Base-by-base conservation (phyloP, 2,329 filamentous ascomycete species). In the Huntiella abstrusa region DNA sequence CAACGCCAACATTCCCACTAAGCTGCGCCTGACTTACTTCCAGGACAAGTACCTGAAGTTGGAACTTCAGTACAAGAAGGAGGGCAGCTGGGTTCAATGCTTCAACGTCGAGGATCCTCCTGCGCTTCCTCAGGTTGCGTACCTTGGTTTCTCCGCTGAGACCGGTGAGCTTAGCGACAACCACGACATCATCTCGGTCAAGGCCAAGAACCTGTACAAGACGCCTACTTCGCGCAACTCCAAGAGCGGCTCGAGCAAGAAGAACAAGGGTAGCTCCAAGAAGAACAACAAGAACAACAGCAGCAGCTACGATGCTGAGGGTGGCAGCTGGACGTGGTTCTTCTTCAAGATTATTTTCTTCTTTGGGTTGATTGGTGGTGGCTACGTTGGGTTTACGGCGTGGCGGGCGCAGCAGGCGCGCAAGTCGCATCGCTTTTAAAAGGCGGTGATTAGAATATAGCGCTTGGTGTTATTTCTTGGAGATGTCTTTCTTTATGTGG, bases 141-240 rank as follows among this genome's bases (percentile, higher is more conserved):
- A 84, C 60, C 74, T 84, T 19, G 80, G 79, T 49, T 84, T 84
- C 65, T 80, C 75, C 55, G 81, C 84, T 48, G 88, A 96, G 68
- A 96, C 91, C 12, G 91, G 91, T 58, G 88, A 98, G 67, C 75
- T 98, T 53, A 85, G 79, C 63, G 91, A 98, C 66, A 94, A 94
- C 70, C 88, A 95, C 70, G 91, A 98, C 64, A 92, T 98, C 62
- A 77, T 96, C 59, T 81, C 77, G 43, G 73, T 98, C 55, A 70
- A 77, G 52, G 80, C 88, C 48, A 82, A 81, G 68, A 98, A 95
- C 62, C 68, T 98, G 51, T 96, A 96, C 67, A 77, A 73, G 48
- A 63, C 64, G 22, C 65, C 72, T 33, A 64, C 67, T 45, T 57
- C 59, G 44, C 60, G 55, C 53, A 61, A 59, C 61, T 17, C 60